Evolutionary conservation across 805 yeast species (phyloP), one percentile per base, ranked within the genome.

Genomic region (Ogataea trehaloabstinens): DNA sequence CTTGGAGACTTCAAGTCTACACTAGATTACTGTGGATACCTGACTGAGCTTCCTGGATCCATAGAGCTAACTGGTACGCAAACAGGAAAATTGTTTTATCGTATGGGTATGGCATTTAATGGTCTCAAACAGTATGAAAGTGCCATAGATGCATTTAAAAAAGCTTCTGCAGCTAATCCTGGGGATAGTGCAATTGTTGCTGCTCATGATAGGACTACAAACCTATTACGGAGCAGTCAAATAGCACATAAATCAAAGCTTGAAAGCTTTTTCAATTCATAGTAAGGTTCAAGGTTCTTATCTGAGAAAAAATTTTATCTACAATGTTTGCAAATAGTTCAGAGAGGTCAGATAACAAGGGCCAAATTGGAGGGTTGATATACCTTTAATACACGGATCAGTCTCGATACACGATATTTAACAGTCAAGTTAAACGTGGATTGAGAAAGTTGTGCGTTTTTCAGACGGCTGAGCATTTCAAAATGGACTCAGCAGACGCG

Each of bases 1-100:
- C 43, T 76, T 45, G 60, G 71, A 34, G 63, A 78, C n/a, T 77
- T 61, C 44, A 57, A 61, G n/a, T 67, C 63, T 31, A 65, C 82
- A 2, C 66, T 74, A 6, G 76, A 73, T 41, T 85, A 76, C 55
- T 67, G 82, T 13, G 66, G 71, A 0, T 83, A 64, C 51, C 52
- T 83, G 16, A 52, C 85, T 18, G 90, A 82, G 28, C 60, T 73
- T 61, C 70, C 65, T 21, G 40, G 47, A 2, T 46, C 45, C 12
- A 47, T 44, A 1, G 53, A 44, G n/a, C 30, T 60, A 27, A 49
- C 56, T 1, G 40, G 46, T 30, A 36, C 49, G 1, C 61, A 58
- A 35, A 43, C 52, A 1, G 46, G 58, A 7, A 61, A 60, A 44
- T 44, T 48, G 1, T 49, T 60, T 11, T 61, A 45, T 35, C 42